Percentiles rank a stretch among this genome's conserved stretches.
Conservation (phyloP, 768 basidiomycete genomes). For the Rubroboletus pulcherrimus region DNA sequence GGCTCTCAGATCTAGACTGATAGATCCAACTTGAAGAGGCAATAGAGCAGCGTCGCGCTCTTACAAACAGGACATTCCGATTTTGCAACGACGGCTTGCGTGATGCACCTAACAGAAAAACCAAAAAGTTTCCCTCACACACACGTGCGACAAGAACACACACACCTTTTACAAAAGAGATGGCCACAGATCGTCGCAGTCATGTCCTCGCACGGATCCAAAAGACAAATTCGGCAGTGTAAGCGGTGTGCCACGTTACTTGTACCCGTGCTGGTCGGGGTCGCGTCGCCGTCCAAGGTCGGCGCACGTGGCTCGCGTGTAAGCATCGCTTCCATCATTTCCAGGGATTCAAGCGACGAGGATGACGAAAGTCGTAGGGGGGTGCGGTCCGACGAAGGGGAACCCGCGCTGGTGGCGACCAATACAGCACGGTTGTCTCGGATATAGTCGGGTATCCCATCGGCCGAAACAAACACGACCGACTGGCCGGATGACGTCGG, state of each 20-base stretch:
- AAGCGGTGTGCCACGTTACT: conserved; percentile 20
- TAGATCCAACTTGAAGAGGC: conserved; percentile 52
- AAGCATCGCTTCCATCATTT: not conserved
- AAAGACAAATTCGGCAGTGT: conserved; percentile 49
- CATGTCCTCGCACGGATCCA: conserved; percentile 47
- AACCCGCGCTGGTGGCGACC: conserved; percentile 28
- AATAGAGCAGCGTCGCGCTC: conserved; percentile 50
- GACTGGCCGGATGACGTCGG: conserved; percentile 20
- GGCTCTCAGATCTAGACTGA: conserved; percentile 7
- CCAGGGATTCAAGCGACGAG: conserved; percentile 25
- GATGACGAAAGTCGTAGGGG: conserved; percentile 20
- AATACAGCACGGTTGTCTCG: conserved; percentile 30
- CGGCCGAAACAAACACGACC: conserved; percentile 29
- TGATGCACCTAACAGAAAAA: conserved; percentile 43
- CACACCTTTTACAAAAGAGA: conserved; percentile 55
- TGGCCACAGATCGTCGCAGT: conserved; percentile 64
- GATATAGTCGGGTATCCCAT: conserved; percentile 29
- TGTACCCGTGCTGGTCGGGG: not conserved
- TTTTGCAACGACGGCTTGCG: conserved; percentile 42
- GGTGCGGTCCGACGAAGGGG: conserved; percentile 18
- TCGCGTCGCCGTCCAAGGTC: not conserved
- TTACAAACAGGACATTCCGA: conserved; percentile 52
- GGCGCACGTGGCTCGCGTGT: not conserved
- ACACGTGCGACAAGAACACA: not conserved
- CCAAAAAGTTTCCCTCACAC: too few relatives aligned